Evolutionary conservation across 768 basidiomycete genomes (phyloP), one percentile per base, ranked within the genome.

Genomic region (Wakefieldia striispora): DNA sequence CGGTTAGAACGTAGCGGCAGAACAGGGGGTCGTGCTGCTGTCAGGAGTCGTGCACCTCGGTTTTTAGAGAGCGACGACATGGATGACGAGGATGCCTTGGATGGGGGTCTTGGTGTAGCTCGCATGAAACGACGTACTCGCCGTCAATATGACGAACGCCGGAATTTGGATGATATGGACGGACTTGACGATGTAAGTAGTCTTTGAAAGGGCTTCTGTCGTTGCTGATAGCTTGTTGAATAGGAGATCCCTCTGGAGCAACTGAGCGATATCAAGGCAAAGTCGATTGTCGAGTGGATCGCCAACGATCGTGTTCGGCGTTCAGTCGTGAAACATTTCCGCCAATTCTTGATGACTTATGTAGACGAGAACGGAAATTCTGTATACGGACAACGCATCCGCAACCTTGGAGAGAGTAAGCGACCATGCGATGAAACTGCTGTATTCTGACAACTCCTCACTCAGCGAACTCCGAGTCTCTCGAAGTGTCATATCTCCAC

Each of bases 281-380:
- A 95, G 63, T 94, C 91, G 12, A 93, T 99, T 49, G 88, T 89
- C 20, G 97, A 98, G 69, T 99, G 97, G 97, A 95, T 98, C 59
- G 87, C 91, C 16, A 86, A 87, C 49, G 92, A 95, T 50, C 83
- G 90, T 36, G 95, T 98, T 56, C 83, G 88, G 57, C 80, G 90
- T 47, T 87, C 95, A 0, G 93, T 99, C 55, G 80, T 89, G 58
- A 83, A 86, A 55, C 91, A 97, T 68, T 98, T 99, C 77, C 82
- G 90, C 40, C 84, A 92, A 58, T 99, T 99, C 71, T 74, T 99
- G 47, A 90, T 95, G 82, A 95, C 92, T 11, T 95, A 94, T 62
- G 88, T 92, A 37, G 97, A 99, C 61, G 94, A 95, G 46, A 79
- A 86, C 51, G 91, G 91, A 19, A 78, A 82, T 23, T 95, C 93